Evolutionary conservation across 441 rosid genomes (phyloP), one percentile per base, ranked within the genome.

Genomic region (Populus hybrid): DNA sequence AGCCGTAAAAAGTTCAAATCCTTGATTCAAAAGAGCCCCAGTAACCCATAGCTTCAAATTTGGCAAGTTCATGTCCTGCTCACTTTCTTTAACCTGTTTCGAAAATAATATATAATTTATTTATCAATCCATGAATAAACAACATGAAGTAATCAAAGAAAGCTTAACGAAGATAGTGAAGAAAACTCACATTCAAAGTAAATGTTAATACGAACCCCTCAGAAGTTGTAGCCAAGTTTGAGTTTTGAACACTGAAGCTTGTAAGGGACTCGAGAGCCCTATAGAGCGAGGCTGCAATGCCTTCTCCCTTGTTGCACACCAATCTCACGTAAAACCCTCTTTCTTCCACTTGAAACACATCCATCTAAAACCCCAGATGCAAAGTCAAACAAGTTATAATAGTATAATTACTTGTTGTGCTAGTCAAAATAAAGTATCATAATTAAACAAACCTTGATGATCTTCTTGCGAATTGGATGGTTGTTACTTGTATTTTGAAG

Each of bases 11-110:
- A 91, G 81, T 79, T 94, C 92, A 75, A 91, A 93, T 76, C 97
- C 97, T 83, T 91, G 95, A 86, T 91, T 91, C 66, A 94, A 75
- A 78, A 94, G 89, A 64, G 97, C 92, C 67, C 88, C 93, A 5
- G 91, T 84, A 9, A 94, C 85, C 97, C 97, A 89, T 11, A 87
- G 87, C 91, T 86, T 91, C 84, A 93, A 76, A 82, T 84, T 91
- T 61, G 93, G 87, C 86, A 91, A 79, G 85, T 89, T 83, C 85
- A 86, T 81, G 73, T 77, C 77, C 81, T 72, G 89, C 67, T 84
- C 92, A 21, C 81, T 76, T n/a, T 88, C 86, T 83, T 82, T 87
- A 68, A 85, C 87, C 97, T 92, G 90, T 24, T 72, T 34, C 2
- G 3, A 21, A 12, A n/a, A 28, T 4, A 71, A 38, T 3, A 28